These are phyloP conservation scores for Nannochloropsis salina DNA, from an alignment of 108 stramenopile species.

Conservation along the genomic window DNA sequence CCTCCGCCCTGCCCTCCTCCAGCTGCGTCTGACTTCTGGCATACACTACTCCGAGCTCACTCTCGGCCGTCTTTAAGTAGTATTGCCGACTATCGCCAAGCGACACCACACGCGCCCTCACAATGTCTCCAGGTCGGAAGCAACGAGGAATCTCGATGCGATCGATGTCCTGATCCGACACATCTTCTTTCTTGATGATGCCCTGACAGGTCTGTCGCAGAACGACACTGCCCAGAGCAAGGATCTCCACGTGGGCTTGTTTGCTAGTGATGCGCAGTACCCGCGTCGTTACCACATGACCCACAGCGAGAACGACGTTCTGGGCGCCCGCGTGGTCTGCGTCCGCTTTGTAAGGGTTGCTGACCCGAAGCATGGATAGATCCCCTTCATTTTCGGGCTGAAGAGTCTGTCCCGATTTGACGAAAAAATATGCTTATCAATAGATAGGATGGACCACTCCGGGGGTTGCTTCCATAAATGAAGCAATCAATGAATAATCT, in stretches of 20 bases:
- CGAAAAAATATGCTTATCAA: too few species aligned
- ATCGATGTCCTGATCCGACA: constrained; percentile 59
- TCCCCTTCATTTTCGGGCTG: not conserved
- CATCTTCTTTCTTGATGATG: constrained; percentile 57
- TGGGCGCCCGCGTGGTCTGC: not conserved
- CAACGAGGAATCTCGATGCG: constrained; percentile 63
- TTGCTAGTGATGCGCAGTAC: constrained; percentile 44
- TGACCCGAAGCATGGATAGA: not conserved
- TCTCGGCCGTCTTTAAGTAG: constrained; percentile 72
- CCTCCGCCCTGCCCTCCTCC: not conserved
- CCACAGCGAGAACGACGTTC: constrained; percentile 42
- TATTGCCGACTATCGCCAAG: constrained; percentile 71
- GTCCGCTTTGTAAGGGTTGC: not conserved
- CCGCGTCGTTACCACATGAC: constrained; percentile 44
- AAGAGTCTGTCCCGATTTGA: not conserved
- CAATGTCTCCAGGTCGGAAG: constrained; percentile 73
- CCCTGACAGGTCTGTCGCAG: constrained; percentile 47
- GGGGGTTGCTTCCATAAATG: too few species aligned
- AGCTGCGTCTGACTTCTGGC: constrained; percentile 55
- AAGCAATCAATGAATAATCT: too few species aligned
- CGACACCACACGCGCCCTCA: constrained; percentile 67
- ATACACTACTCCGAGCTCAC: constrained; percentile 75
- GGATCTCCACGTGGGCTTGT: constrained; percentile 48
- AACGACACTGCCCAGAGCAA: constrained; percentile 45
- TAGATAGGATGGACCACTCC: too few species aligned